Evolutionary conservation across 1,284 basidiomycete genomes (phyloP), one percentile per base, ranked within the genome.

Genomic region (Sporisorium sorghi): DNA sequence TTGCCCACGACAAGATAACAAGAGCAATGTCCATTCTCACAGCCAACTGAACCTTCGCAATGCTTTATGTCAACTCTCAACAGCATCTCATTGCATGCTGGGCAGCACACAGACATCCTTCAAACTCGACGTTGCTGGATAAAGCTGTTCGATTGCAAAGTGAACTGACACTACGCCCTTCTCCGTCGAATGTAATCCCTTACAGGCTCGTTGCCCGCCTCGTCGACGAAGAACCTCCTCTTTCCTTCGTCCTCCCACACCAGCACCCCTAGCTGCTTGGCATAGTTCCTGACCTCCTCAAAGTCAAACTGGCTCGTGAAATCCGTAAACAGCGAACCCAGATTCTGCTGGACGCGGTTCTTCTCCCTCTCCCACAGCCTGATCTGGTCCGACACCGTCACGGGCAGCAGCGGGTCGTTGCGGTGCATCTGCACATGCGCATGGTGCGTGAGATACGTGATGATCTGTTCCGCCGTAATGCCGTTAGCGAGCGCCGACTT

Each of bases 401-500:
- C 93, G 28, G 94, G 94, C 15, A 97, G 87, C 6, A 97, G 87
- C 6, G 94, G 93, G 81, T 93, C 93, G 85, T 94, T 93, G 85
- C 91, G 93, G 81, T 92, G 90, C 96, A 99, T 99, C 86, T 99
- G 96, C 33, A 94, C 92, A 85, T 99, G 97, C 2, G 96, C 96
- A 86, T 99, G 95, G 50, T 92, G 92, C 23, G 91, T 89, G 46
- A 99, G 88, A 85, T 99, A 99, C 80, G 91, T 91, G 83, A 99
- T 96, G 83, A 99, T 97, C 88, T 99, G 97, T 81, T 94, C 92
- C 55, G 97, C 95, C 55, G 93, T 92, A 75, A 99, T 99, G 32
- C 97, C 97, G 85, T 96, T 97, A 62, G 89, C 88, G 76, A 99
- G 88, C 5, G 97, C 97, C 79, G 91, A 91, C 86, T 94, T 94